Evolutionary conservation across 2,329 filamentous ascomycete species (phyloP), one percentile per base, ranked within the genome.

Genomic region (Mycocentrospora acerina): DNA sequence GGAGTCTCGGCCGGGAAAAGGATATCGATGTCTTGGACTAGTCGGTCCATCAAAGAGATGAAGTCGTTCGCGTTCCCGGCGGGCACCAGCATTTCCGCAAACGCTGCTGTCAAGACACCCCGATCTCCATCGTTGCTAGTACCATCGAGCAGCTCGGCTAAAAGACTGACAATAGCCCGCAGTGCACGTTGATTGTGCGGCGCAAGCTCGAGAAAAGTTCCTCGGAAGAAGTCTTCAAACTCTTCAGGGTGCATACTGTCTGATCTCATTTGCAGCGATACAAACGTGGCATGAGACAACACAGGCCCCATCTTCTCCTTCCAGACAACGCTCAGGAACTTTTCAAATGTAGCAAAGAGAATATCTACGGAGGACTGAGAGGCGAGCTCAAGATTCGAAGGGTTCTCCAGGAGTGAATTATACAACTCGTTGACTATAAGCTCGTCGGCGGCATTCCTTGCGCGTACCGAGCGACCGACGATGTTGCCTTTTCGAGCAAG

Each of bases 41-140:
- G 78, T 14, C 88, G 82, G 68, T 96, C 90, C 30, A 96, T 75
- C 11, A 96, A 72, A 38, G 91, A 93, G 53, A 96, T 90, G 62
- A 91, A 93, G 47, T 90, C 80, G 42, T 88, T 83, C 2, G 90
- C 82, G 44, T 84, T 82, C 6, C 84, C 86, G 41, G 90, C 85
- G 4, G 83, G 79, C 2, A 93, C 86, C 6, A 97, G 73, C 34
- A 96, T 76, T 62, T 96, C 90, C 0, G 90, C 85, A 71, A 97
- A 96, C 1, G 89, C 87, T 29, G 88, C 81, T 0, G 90, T 96
- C 53, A 97, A 70, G 15, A 88, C 87, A 32, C 91, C 91, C 32
- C 90, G 80, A 62, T 96, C 91, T 22, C 89, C 86, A 60, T 96
- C 91, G 56, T 95, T 95, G 34, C 85, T 85, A 51, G 90, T 95